A percentile compares a stretch with the other conserved stretches of the same genome.
These are phyloP conservation scores for Shiraia bambusicola DNA, from an alignment of 2,329 filamentous ascomycete species.

Conservation along the genomic window DNA sequence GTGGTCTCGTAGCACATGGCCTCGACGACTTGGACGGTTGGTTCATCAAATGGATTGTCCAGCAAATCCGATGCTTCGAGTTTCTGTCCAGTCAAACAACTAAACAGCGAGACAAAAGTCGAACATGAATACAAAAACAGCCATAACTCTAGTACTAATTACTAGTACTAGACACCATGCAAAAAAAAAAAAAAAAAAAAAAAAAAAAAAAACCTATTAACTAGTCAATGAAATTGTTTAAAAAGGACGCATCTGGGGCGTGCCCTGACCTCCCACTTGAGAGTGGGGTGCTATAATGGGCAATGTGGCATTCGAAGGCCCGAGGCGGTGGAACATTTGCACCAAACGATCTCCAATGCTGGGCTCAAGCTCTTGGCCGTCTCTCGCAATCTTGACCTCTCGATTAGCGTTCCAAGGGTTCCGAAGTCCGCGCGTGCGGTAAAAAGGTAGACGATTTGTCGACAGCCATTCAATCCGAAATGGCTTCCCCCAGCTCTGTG, in stretches of 20 bases:
- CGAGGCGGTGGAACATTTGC: constrained; percentile 66
- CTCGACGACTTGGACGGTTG: constrained; percentile 10
- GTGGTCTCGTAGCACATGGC: constrained; percentile 15
- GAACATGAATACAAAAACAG: constrained; percentile 1
- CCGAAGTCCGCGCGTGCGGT: constrained; percentile 78
- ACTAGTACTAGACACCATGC: constrained; percentile 6
- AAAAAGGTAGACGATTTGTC: constrained; percentile 80
- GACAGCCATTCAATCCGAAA: constrained; percentile 92
- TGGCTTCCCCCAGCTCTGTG: constrained; percentile 81
- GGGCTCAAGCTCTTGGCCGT: constrained; percentile 91
- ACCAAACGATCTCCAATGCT: constrained; percentile 74
- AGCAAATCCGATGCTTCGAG: constrained; percentile 8
- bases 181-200: too few species aligned
- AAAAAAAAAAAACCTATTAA: background rate
- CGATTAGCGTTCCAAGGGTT: constrained; percentile 96
- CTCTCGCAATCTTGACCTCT: constrained; percentile 93
- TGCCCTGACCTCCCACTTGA: constrained; percentile 25
- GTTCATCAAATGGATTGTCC: constrained; percentile 19
- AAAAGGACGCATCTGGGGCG: constrained; percentile 34
- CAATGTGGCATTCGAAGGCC: constrained; percentile 27
- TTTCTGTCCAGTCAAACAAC: constrained; percentile 6
- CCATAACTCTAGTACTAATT: constrained; percentile 3
- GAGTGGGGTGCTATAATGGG: constrained; percentile 21
- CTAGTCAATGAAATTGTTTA: constrained; percentile 12
- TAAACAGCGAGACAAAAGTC: background rate